Percentiles rank a stretch among this genome's conserved stretches.
These are phyloP conservation scores for Uronychia setigera DNA, from an alignment of 73 alveolate genomes.

Conservation along the genomic window DNA sequence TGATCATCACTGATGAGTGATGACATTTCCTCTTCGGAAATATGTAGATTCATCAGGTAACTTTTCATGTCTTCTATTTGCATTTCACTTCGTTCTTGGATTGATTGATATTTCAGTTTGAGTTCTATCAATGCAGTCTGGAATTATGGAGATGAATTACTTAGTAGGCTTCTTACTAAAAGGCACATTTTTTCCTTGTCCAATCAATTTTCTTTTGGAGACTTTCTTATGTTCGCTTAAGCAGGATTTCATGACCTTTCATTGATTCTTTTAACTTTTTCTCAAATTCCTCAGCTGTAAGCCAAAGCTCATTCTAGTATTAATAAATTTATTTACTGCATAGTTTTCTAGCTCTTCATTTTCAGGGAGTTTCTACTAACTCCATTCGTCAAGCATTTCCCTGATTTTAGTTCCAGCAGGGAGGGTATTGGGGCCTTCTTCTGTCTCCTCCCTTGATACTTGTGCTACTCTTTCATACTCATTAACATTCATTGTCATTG, in stretches of 20 bases:
- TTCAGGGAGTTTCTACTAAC: not conserved
- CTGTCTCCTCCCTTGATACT: not conserved
- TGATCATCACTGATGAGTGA: not conserved
- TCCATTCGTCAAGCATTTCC: not conserved
- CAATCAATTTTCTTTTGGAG: not conserved
- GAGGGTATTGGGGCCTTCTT: too few relatives aligned
- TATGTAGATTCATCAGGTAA: not conserved
- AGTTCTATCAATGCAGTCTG: not conserved
- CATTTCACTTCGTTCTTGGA: not conserved
- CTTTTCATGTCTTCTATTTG: not conserved
- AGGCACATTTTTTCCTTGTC: not conserved
- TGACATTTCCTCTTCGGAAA: not conserved
- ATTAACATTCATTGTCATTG: not conserved
- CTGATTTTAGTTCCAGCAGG: not conserved
- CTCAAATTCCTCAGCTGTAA: conserved; percentile 8
- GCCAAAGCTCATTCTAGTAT: conserved; percentile 8
- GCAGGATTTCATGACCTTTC: not conserved
- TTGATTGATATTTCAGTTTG: not conserved
- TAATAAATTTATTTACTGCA: not conserved
- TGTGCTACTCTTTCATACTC: not conserved
- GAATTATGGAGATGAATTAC: too few relatives aligned
- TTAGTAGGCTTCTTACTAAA: not conserved
- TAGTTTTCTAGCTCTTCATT: not conserved
- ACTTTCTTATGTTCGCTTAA: not conserved
- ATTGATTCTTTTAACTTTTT: not conserved